These are phyloP conservation scores for Fomitopsis palustris DNA, from an alignment of 1,284 basidiomycete genomes.

Conservation along the genomic window DNA sequence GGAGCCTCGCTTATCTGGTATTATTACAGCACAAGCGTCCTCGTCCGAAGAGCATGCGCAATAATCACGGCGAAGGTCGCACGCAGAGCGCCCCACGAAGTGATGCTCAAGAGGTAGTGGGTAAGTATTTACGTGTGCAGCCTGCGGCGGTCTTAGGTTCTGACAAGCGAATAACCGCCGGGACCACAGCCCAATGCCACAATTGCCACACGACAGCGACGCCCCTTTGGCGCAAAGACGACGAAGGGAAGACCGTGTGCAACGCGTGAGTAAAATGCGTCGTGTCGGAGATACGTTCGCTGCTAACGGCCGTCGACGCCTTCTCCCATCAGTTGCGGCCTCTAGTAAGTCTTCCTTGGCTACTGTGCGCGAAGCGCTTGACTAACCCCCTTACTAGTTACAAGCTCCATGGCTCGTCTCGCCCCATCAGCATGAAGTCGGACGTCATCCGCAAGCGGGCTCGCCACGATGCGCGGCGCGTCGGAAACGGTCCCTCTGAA, in stretches of 20 bases:
- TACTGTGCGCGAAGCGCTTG: slow-evolving; percentile 2
- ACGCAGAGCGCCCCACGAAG: slow-evolving; percentile 58
- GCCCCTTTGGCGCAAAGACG: slow-evolving; percentile 89
- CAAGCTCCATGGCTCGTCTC: slow-evolving; percentile 76
- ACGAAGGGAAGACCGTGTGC: slow-evolving; percentile 89
- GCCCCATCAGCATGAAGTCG: slow-evolving; percentile 84
- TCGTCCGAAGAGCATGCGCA: slow-evolving; percentile 80
- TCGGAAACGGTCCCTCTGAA: slow-evolving; percentile 45
- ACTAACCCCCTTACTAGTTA: slow-evolving; percentile 39
- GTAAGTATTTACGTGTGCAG: slow-evolving; percentile 17
- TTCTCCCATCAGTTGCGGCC: slow-evolving; percentile 35
- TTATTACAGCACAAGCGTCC: slow-evolving; percentile 69
- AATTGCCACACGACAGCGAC: slow-evolving; percentile 89
- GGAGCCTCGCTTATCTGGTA: slow-evolving; percentile 12
- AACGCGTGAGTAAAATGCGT: slow-evolving; percentile 65
- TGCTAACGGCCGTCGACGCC: background rate
- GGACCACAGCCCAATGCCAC: slow-evolving; percentile 69
- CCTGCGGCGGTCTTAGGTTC: slow-evolving; percentile 4
- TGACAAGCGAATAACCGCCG: slow-evolving; percentile 20
- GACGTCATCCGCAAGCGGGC: slow-evolving; percentile 82
- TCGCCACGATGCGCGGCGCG: slow-evolving; percentile 65
- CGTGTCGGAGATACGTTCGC: background rate
- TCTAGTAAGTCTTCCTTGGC: slow-evolving; percentile 43
- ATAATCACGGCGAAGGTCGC: slow-evolving; percentile 63
- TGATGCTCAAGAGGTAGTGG: slow-evolving; percentile 38